Percentiles rank a stretch among this genome's conserved stretches.
Conservation (phyloP, 2,329 filamentous ascomycete genomes). For the Botrytis sinoallii region DNA sequence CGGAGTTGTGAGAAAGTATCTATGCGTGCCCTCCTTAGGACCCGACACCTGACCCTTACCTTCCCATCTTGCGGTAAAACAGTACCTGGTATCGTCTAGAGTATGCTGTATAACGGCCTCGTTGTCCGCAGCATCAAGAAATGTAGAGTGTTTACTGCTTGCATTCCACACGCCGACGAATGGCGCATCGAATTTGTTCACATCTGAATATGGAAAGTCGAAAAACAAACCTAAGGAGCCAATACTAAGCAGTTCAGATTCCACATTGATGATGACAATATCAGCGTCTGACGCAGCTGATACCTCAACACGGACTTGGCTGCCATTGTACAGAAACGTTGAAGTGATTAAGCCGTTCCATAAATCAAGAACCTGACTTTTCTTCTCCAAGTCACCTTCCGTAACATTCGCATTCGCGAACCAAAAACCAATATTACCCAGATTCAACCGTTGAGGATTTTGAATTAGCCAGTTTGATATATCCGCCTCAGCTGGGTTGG, state of each 20-base stretch:
- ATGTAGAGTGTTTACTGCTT: constrained; percentile 42
- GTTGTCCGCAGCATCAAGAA: constrained; percentile 20
- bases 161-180: constrained; percentile 44
- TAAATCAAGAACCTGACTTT: constrained; percentile 40
- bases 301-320: constrained; percentile 39
- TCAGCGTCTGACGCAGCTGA: constrained; percentile 43
- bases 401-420: constrained; percentile 38
- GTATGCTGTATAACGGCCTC: constrained; percentile 41
- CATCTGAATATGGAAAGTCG: constrained; percentile 44
- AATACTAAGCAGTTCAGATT: constrained; percentile 39
- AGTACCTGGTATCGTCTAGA: constrained; percentile 42
- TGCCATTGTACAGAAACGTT: constrained; percentile 38
- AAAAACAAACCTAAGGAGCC: constrained; percentile 41
- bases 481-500: constrained; percentile 41
- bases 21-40: constrained; percentile 24
- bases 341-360: constrained; percentile 44
- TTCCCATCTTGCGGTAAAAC: constrained; percentile 32
- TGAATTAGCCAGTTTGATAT: constrained; percentile 51
- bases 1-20: constrained; percentile 26
- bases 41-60: constrained; percentile 23
- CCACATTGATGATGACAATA: constrained; percentile 39
- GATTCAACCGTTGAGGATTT: constrained; percentile 47
- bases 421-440: constrained; percentile 43
- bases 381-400: constrained; percentile 34
- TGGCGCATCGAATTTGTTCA: constrained; percentile 45